Evolutionary conservation across 2,329 filamentous ascomycete genomes (phyloP).

Genomic region (Ceratocystis diversiconidia): DNA sequence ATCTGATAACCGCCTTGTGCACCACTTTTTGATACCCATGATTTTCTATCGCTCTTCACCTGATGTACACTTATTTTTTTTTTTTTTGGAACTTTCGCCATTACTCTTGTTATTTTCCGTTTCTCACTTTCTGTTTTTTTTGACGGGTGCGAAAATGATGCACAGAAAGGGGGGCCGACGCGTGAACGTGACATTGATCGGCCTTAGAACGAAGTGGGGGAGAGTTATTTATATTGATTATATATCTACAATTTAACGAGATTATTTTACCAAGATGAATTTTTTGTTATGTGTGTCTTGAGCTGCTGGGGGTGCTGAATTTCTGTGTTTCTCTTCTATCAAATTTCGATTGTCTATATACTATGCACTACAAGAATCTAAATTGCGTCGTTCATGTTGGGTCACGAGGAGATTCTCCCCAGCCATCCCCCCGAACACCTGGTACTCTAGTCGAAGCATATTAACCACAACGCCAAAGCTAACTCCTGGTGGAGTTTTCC

Average conservation of each 20-base stretch:
- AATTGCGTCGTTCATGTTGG: too few relatives aligned
- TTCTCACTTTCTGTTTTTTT: not conserved
- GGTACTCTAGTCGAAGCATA: too few relatives aligned
- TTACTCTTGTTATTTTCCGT: slow-evolving; percentile 6
- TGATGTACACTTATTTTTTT: slow-evolving; percentile 16
- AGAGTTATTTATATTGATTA: not conserved
- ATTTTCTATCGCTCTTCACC: slow-evolving; percentile 19
- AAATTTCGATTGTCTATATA: too few relatives aligned
- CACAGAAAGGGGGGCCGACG: not conserved
- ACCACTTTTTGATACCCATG: slow-evolving; percentile 21
- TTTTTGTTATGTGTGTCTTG: not conserved
- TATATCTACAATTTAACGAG: not conserved
- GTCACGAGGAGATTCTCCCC: too few relatives aligned
- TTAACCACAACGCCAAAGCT: too few relatives aligned
- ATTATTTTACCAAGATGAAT: not conserved
- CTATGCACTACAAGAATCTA: too few relatives aligned
- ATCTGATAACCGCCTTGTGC: slow-evolving; percentile 2
- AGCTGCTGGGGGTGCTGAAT: too few relatives aligned
- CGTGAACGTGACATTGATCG: not conserved
- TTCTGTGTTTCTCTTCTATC: too few relatives aligned
- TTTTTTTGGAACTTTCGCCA: not conserved
- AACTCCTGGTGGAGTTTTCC: too few relatives aligned
- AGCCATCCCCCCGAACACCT: too few relatives aligned
- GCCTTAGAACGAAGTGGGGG: not conserved
- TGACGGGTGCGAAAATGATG: not conserved